A percentile compares a stretch with the other conserved stretches of the same genome.
These are phyloP conservation scores for Blastobotrys proliferans DNA, from an alignment of 1,139 yeast genomes.

Conservation along the genomic window DNA sequence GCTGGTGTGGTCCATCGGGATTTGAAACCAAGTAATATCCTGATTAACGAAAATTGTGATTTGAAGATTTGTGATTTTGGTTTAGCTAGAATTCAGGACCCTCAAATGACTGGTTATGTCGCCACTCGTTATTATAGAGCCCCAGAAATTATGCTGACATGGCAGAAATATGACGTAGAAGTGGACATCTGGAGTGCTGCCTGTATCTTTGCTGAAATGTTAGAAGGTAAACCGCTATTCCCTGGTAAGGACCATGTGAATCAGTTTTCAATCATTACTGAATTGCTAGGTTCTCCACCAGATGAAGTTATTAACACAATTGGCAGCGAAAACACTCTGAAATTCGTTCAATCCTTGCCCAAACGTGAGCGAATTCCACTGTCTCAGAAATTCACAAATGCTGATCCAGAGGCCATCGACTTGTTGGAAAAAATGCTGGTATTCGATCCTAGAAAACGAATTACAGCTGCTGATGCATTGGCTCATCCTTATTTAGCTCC, in stretches of 20 bases:
- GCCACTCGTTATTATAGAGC: conserved; percentile 96
- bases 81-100: conserved; percentile 93
- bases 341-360: conserved; percentile 92
- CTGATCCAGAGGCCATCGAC: conserved; percentile 89
- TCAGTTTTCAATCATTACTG: conserved; percentile 95
- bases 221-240: conserved; percentile 96
- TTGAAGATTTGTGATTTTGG: conserved; percentile 97
- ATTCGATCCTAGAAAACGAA: conserved; percentile 90
- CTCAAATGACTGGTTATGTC: conserved; percentile 98
- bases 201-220: conserved; percentile 97
- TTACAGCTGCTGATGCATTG: conserved; percentile 86
- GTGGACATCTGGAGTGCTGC: conserved; percentile 99
- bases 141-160: conserved; percentile 97
- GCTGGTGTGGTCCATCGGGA: conserved; percentile 98
- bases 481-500: conserved; percentile 91
- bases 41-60: conserved; percentile 94
- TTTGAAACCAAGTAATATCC: conserved; percentile 81
- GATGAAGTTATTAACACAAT: conserved; percentile 93
- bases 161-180: conserved; percentile 99
- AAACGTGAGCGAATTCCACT: conserved; percentile 89
- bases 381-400: conserved; percentile 73
- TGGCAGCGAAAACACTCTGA: conserved; percentile 89
- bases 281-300: conserved; percentile 94
- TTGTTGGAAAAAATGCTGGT: conserved; percentile 84
- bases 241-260: conserved; percentile 99